A percentile compares a stretch with the other conserved stretches of the same genome.
Evolutionary conservation across 352 stramenopile species (phyloP).

Genomic region (Phytophthora hibernalis): DNA sequence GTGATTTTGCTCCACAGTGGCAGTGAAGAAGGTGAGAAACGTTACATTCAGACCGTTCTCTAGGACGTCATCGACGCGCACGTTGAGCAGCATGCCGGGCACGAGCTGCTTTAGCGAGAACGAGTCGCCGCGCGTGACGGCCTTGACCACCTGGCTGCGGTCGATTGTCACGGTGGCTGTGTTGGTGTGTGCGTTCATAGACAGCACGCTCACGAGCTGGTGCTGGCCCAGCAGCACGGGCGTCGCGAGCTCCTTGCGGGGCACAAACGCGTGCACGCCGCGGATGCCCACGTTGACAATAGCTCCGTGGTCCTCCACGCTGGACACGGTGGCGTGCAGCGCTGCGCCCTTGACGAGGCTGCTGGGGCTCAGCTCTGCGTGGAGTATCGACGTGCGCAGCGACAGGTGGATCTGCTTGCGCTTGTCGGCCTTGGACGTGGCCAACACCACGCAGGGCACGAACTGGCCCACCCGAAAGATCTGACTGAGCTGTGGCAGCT

Average conservation of each 20-base stretch:
- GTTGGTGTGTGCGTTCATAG: conserved; percentile 82
- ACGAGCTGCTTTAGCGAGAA: conserved; percentile 91
- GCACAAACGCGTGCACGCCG: conserved; percentile 80
- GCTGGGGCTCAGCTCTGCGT: conserved; percentile 74
- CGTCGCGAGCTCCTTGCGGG: conserved; percentile 71
- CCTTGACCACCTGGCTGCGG: conserved; percentile 73
- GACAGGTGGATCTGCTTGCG: conserved; percentile 93
- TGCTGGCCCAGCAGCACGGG: conserved; percentile 64
- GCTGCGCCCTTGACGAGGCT: conserved; percentile 74
- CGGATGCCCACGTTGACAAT: conserved; percentile 92
- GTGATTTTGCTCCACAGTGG: conserved; percentile 91
- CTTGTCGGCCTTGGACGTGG: conserved; percentile 73
- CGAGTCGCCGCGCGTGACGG: conserved; percentile 80
- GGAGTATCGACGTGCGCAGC: conserved; percentile 84
- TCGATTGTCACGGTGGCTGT: conserved; percentile 76
- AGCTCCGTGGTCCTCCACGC: conserved; percentile 94
- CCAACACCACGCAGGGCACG: conserved; percentile 84
- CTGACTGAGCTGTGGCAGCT: conserved; percentile 54
- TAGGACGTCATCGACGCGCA: conserved; percentile 91
- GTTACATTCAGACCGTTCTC: conserved; percentile 87
- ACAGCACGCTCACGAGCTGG: conserved; percentile 69
- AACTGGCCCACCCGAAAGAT: conserved; percentile 87
- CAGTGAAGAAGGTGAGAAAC: conserved; percentile 90
- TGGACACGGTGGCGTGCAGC: conserved; percentile 89
- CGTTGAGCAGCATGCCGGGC: conserved; percentile 94